phyloP scores from a whole-genome alignment of 148 eudicot genomes.

The Polygonum maritimum region DNA sequence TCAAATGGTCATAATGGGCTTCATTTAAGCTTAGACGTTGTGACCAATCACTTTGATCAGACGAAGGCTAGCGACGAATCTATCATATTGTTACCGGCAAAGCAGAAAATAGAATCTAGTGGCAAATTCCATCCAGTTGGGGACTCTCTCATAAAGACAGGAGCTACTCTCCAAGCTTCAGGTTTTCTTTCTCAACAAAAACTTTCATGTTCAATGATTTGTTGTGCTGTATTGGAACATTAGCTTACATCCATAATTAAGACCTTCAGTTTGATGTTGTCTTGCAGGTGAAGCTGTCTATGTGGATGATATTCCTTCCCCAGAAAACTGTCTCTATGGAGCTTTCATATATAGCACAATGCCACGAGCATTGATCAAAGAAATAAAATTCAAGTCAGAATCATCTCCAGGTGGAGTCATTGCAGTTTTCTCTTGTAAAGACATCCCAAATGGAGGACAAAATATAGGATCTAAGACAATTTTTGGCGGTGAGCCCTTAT shows the following conservation, averaged over 20 bases:
- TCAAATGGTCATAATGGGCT: conserved; percentile 21
- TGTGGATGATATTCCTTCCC: conserved; percentile 97
- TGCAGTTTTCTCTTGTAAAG: conserved; percentile 47
- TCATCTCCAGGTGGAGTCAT: conserved; percentile 37
- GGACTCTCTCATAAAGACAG: conserved; percentile 56
- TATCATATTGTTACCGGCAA: conserved; percentile 45
- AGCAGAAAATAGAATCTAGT: conserved; percentile 54
- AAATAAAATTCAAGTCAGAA: conserved; percentile 34
- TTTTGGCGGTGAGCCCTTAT: conserved; percentile 59
- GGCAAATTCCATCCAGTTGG: conserved; percentile 70
- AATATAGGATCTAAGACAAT: conserved; percentile 49
- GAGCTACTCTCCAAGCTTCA: conserved; percentile 88
- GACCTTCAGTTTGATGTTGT: neutral
- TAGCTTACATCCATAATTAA: neutral
- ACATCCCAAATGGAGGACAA: conserved; percentile 69
- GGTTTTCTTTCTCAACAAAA: conserved; percentile 26
- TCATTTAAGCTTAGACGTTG: conserved; percentile 2
- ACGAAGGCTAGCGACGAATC: neutral
- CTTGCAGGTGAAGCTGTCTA: conserved; percentile 80
- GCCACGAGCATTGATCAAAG: conserved; percentile 63
- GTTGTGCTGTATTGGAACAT: neutral
- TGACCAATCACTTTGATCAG: conserved; percentile 4
- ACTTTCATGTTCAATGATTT: neutral
- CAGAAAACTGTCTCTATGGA: conserved; percentile 73
- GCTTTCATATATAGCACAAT: conserved; percentile 82